These are phyloP conservation scores for Petunia secreta DNA, from an alignment of 257 asterid species.

Conservation along the genomic window DNA sequence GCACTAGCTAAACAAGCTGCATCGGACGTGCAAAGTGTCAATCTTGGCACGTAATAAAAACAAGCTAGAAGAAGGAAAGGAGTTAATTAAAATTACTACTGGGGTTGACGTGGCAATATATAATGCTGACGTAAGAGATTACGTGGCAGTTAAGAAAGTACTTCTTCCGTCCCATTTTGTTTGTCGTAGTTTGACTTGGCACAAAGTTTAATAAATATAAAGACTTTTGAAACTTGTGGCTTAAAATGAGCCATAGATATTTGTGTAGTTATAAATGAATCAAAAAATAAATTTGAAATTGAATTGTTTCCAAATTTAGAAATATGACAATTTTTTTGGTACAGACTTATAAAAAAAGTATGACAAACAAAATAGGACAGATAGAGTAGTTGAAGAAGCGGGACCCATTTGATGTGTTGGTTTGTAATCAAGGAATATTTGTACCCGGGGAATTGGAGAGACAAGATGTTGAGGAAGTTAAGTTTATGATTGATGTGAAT, in stretches of 20 bases:
- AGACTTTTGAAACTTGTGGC: no score
- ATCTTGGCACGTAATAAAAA: conserved; percentile 69
- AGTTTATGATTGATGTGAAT: conserved; percentile 89
- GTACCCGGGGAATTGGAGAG: conserved; percentile 72
- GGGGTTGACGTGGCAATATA: conserved; percentile 72
- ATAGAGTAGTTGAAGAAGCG: conserved; percentile 50
- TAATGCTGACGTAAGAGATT: conserved; percentile 93
- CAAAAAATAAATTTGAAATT: no score
- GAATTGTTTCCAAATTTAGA: no score
- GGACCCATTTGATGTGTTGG: conserved; percentile 81
- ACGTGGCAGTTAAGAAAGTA: conserved; percentile 57
- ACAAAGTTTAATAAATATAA: no score
- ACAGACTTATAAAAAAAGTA: no score
- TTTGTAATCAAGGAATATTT: conserved; percentile 87
- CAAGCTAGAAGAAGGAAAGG: conserved; percentile 82
- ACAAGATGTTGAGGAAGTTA: conserved; percentile 75
- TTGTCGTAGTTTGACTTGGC: no score
- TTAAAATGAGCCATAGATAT: no score
- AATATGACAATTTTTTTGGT: no score
- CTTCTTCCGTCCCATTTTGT: no score
- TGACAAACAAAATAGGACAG: no score
- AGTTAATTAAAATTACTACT: conserved; percentile 73
- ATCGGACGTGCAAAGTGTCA: conserved; percentile 61
- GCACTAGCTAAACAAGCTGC: conserved; percentile 85
- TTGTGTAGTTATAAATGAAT: no score